Evolutionary conservation across 2,329 filamentous ascomycete species (phyloP).

Genomic region (Claviceps pazoutovae): DNA sequence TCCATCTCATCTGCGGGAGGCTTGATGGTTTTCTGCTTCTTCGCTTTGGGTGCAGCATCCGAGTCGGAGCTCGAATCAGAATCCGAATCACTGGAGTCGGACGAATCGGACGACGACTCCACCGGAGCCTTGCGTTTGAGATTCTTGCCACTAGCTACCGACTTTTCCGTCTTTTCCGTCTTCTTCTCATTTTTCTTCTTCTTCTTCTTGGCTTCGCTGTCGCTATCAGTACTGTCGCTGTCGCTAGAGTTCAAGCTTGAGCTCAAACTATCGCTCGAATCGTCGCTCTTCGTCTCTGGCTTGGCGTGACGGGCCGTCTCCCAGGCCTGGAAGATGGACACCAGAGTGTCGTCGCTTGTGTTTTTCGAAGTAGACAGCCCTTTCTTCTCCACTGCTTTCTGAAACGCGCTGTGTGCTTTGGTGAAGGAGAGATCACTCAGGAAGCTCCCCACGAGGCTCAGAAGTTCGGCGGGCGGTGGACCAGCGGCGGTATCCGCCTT

Average conservation of each 20-base stretch:
- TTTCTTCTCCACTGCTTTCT: slow-evolving; percentile 44
- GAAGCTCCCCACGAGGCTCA: slow-evolving; percentile 54
- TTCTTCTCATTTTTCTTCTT: slow-evolving; percentile 7
- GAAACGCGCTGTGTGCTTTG: slow-evolving; percentile 46
- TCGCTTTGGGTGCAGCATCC: slow-evolving; percentile 33
- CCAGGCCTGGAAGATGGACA: slow-evolving; percentile 38
- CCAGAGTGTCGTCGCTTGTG: slow-evolving; percentile 25
- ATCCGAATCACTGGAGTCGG: slow-evolving; percentile 18
- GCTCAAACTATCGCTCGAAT: slow-evolving; percentile 10
- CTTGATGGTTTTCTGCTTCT: slow-evolving; percentile 34
- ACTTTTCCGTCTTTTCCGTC: slow-evolving; percentile 10
- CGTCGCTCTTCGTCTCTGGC: slow-evolving; percentile 12
- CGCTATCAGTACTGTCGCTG: slow-evolving; percentile 13
- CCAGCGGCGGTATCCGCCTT: slow-evolving; percentile 13
- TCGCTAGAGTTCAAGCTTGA: slow-evolving; percentile 19
- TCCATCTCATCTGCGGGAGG: slow-evolving; percentile 7
- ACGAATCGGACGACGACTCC: slow-evolving; percentile 14
- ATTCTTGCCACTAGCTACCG: slow-evolving; percentile 12
- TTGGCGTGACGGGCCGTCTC: slow-evolving; percentile 18
- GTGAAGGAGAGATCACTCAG: slow-evolving; percentile 52
- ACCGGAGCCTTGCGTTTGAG: slow-evolving; percentile 28
- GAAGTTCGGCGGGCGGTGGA: slow-evolving; percentile 45
- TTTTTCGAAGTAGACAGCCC: slow-evolving; percentile 24
- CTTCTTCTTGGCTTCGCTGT: slow-evolving; percentile 13
- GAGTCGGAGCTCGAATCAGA: slow-evolving; percentile 28